Evolutionary conservation across 148 eudicot species (phyloP).

Genomic region (Chenopodium album): DNA sequence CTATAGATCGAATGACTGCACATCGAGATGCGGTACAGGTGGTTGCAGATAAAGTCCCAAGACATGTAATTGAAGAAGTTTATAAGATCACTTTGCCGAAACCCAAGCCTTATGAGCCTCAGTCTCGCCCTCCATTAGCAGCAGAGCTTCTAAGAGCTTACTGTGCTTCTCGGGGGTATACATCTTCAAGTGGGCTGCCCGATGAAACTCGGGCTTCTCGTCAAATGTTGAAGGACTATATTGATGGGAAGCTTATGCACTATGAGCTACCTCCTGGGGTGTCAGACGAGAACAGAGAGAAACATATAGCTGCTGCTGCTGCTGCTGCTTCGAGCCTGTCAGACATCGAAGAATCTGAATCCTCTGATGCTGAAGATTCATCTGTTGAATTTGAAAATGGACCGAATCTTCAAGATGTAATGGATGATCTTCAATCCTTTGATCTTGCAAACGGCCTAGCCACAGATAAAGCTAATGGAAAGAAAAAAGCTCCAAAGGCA

Average conservation of each 20-base stretch:
- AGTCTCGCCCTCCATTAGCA: slow-evolving; percentile 74
- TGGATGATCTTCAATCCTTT: slow-evolving; percentile 72
- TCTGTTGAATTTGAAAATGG: slow-evolving; percentile 35
- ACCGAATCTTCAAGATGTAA: slow-evolving; percentile 47
- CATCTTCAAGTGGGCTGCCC: slow-evolving; percentile 82
- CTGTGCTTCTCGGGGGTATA: slow-evolving; percentile 95
- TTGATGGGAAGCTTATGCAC: slow-evolving; percentile 90
- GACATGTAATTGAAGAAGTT: slow-evolving; percentile 54
- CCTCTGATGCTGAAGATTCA: slow-evolving; percentile 46
- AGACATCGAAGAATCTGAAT: slow-evolving; percentile 47
- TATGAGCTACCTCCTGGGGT: slow-evolving; percentile 76
- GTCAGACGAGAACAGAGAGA: slow-evolving; percentile 29
- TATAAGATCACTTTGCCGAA: slow-evolving; percentile 79
- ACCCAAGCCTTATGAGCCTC: slow-evolving; percentile 85
- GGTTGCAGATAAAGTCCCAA: slow-evolving; percentile 73
- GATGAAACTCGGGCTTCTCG: slow-evolving; percentile 93
- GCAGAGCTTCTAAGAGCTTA: slow-evolving; percentile 81
- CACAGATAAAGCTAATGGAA: slow-evolving; percentile 31
- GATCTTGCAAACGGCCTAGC: slow-evolving; percentile 67
- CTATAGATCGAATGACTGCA: slow-evolving; percentile 86
- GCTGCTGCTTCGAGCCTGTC: slow-evolving; percentile 21
- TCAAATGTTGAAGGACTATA: slow-evolving; percentile 78
- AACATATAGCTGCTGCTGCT: not conserved
- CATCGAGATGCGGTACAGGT: slow-evolving; percentile 94
- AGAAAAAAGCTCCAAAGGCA: slow-evolving; percentile 47